These are phyloP conservation scores for Arthrobotrys sphaeroides DNA, from an alignment of 2,329 filamentous ascomycete genomes.

Conservation along the genomic window DNA sequence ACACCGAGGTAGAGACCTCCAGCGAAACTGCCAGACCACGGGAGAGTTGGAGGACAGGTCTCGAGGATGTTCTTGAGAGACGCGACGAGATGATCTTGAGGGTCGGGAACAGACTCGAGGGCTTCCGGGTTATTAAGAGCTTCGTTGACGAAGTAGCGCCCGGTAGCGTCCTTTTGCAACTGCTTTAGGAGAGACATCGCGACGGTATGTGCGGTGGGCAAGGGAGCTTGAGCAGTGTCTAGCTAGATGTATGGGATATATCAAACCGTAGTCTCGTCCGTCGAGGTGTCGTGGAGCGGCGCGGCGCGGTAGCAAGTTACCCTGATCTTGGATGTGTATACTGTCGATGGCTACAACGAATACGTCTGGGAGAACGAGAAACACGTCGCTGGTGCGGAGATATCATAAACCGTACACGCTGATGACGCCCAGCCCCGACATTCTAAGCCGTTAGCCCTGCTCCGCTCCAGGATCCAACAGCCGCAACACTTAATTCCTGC, in stretches of 20 bases:
- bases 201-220: no score
- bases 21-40: slow-evolving; percentile 34
- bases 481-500: slow-evolving; percentile 12
- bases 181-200: slow-evolving; percentile 1
- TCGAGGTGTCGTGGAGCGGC: no score
- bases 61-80: slow-evolving; percentile 33
- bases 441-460: not conserved
- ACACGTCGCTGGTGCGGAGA: not conserved
- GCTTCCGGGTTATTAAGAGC: slow-evolving; percentile 11
- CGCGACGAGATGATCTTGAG: slow-evolving; percentile 16
- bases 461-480: slow-evolving; percentile 1
- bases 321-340: no score
- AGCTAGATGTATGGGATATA: no score
- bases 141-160: slow-evolving; percentile 47
- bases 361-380: not conserved
- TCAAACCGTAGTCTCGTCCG: no score
- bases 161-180: slow-evolving; percentile 8
- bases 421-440: no score
- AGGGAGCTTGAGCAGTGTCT: no score
- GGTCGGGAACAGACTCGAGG: not conserved
- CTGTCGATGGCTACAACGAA: not conserved
- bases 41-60: slow-evolving; percentile 28
- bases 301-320: no score
- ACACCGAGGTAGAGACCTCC: slow-evolving; percentile 61
- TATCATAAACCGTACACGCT: not conserved